phyloP scores from a whole-genome alignment of 2,329 filamentous ascomycete genomes.

The Cladobotryum mycophilum region DNA sequence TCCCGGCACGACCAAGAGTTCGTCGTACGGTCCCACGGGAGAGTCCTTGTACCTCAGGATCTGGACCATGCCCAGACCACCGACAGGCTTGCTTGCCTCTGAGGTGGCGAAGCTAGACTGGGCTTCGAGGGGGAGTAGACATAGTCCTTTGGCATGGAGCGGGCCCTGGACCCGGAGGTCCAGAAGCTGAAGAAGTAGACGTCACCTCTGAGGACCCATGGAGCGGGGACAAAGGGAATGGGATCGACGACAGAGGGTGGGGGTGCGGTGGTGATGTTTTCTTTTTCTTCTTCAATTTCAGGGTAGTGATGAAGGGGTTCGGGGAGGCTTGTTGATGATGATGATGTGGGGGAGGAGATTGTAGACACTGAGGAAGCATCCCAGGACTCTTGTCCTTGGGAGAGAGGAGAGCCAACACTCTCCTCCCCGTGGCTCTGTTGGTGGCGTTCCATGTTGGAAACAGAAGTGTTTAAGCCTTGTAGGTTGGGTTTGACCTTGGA shows the following conservation, averaged over 20 bases:
- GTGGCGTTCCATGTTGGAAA: not conserved
- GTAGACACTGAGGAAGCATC: conserved; percentile 1
- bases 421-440: not conserved
- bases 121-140: conserved; percentile 42
- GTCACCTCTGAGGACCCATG: conserved; percentile 41
- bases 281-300: no score
- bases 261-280: no score
- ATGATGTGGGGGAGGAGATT: conserved; percentile 4
- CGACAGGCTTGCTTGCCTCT: conserved; percentile 28
- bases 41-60: conserved; percentile 45
- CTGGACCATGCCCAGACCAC: conserved; percentile 44
- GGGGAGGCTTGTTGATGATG: conserved; percentile 2
- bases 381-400: conserved; percentile 5
- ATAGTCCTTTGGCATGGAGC: conserved; percentile 26
- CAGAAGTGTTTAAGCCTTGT: conserved; percentile 2
- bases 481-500: not conserved
- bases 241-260: conserved; percentile 1
- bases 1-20: conserved; percentile 44
- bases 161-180: conserved; percentile 24
- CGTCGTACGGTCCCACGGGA: conserved; percentile 49
- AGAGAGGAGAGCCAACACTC: conserved; percentile 3
- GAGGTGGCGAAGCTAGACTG: conserved; percentile 30
- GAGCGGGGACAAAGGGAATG: conserved; percentile 23
- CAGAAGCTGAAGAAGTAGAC: conserved; percentile 40
- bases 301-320: not conserved